phyloP scores from a whole-genome alignment of 768 basidiomycete species.

The Strobilomyces dryophilus region DNA sequence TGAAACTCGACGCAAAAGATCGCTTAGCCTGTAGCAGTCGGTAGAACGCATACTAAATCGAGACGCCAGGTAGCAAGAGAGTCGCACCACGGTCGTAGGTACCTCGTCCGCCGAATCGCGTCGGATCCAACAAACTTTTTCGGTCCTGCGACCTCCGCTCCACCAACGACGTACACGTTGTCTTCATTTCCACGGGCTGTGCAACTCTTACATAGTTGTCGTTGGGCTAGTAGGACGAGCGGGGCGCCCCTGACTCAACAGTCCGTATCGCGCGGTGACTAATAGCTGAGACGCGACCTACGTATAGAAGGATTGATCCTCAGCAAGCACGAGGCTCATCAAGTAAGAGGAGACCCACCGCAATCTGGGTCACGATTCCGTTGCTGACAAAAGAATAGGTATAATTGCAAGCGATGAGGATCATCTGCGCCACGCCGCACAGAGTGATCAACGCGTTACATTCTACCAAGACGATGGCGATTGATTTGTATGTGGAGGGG shows the following conservation, averaged over 20 bases:
- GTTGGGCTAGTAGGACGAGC: too few species aligned
- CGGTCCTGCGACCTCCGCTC: neutral
- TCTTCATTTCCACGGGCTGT: neutral
- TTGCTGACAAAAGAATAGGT: neutral
- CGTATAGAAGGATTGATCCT: neutral
- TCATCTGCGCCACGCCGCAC: conserved; percentile 5
- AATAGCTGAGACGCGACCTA: conserved; percentile 14
- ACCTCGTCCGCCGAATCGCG: neutral
- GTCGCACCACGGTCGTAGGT: too few species aligned
- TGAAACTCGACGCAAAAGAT: too few species aligned
- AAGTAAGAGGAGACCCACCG: conserved; percentile 7
- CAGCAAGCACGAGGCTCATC: neutral
- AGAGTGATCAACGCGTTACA: conserved; percentile 13
- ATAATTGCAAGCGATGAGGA: conserved; percentile 4
- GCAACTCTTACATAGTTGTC: neutral
- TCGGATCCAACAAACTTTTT: neutral
- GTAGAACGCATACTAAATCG: too few species aligned
- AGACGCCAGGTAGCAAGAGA: too few species aligned
- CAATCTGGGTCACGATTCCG: conserved; percentile 15
- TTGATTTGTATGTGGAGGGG: conserved; percentile 8
- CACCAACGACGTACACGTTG: neutral
- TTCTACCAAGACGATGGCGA: conserved; percentile 16
- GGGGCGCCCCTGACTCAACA: neutral
- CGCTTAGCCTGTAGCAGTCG: too few species aligned
- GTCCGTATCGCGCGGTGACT: conserved; percentile 13